Evolutionary conservation across 208 protist genomes (phyloP), one percentile per base, ranked within the genome.

Genomic region (Leishmania major): DNA sequence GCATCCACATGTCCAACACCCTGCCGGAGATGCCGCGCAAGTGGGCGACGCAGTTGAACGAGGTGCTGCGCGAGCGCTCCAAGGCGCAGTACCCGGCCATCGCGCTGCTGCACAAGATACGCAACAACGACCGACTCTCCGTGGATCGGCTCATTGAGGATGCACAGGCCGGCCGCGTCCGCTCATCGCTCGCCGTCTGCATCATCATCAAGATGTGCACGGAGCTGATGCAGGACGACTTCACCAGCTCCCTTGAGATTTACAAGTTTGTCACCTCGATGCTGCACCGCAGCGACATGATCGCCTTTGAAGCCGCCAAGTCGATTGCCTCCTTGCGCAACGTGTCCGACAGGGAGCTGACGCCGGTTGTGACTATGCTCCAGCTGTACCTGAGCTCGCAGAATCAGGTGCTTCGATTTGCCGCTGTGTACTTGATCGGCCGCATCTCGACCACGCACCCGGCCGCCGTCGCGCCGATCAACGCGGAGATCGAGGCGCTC

Each of bases 41-140:
- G 72, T 99, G 99, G 99, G 88, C 91, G 22, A 96, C 93, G 80
- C 98, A 99, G 91, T 89, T 99, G 64, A 95, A 91, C 81, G 96
- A 99, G 82, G 93, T 98, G 51, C 81, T 98, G 77, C 92, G 92
- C 53, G 92, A 85, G 40, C 89, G 91, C 80, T 88, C 84, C 53
- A 99, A 99, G 95, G 97, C 99, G 45, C 99, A 99, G 93, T 99
- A 99, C 89, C 97, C 99, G 59, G 95, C 98, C 40, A 92, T 99
- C 11, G 98, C 98, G 43, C 88, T 99, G 11, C 89, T 99, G 28
- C 97, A 99, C 90, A 90, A 96, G 72, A 95, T 99, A 64, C 99
- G 99, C 82, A 91, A 97, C 84, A 96, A 98, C 82, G 99, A 99
- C 87, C 91, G 97, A 15, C 90, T 99, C 60, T 99, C 98, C 17